Conservation (phyloP, 73 alveolate species). For the Breviolum minutum region DNA sequence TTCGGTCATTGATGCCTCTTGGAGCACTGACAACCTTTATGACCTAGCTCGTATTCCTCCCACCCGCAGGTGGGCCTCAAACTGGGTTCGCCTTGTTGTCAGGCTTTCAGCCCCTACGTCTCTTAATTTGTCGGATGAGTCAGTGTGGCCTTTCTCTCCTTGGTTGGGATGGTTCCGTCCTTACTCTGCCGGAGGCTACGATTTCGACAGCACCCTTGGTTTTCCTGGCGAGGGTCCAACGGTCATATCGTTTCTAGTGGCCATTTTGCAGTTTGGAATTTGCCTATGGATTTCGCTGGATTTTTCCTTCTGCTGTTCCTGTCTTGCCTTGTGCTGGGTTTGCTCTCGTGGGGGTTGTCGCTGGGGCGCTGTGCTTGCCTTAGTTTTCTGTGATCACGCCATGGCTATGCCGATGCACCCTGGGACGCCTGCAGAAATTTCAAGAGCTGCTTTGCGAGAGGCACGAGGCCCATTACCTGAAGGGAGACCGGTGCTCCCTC, state of each 20-base stretch:
- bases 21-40: not conserved
- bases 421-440: not conserved
- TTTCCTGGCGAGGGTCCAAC: slow-evolving; percentile 11
- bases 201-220: not conserved
- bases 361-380: too few relatives aligned
- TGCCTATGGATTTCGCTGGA: not conserved
- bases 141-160: not conserved
- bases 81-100: not conserved
- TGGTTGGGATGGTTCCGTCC: not conserved
- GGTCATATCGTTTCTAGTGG: not conserved
- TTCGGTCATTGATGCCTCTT: not conserved
- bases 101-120: too few relatives aligned
- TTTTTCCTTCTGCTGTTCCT: not conserved
- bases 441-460: not conserved
- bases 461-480: not conserved
- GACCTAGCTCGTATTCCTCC: not conserved
- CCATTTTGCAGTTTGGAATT: not conserved
- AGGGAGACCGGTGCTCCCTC: not conserved
- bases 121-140: not conserved
- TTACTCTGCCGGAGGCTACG: not conserved
- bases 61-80: not conserved
- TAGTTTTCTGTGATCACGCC: too few relatives aligned
- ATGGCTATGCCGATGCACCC: not conserved
- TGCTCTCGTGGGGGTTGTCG: not conserved
- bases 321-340: not conserved